Conservation (phyloP, 352 stramenopile species). For the Globisporangium parvum region DNA sequence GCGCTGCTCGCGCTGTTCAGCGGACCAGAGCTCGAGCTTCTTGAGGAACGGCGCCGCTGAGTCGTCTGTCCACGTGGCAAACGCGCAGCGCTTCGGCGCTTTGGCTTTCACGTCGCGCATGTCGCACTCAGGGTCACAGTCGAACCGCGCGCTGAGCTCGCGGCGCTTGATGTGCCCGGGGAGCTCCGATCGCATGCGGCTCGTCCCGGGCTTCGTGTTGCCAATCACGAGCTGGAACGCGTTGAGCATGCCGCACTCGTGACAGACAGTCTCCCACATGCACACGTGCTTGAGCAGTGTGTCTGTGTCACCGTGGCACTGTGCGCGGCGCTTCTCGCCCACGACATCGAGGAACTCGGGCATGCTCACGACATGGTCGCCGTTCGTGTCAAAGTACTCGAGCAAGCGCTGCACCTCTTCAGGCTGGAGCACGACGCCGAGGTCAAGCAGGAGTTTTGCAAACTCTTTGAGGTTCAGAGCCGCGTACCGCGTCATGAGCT, state of each 20-base stretch:
- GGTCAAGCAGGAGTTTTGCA: slow-evolving; percentile 37
- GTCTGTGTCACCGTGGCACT: slow-evolving; percentile 76
- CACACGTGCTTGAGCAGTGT: slow-evolving; percentile 75
- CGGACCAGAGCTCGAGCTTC: slow-evolving; percentile 71
- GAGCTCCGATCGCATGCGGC: slow-evolving; percentile 57
- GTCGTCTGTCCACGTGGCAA: slow-evolving; percentile 56
- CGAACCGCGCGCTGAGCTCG: slow-evolving; percentile 41
- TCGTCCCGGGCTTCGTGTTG: slow-evolving; percentile 27
- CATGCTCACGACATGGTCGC: slow-evolving; percentile 58
- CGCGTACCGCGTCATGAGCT: slow-evolving; percentile 55
- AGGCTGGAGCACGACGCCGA: slow-evolving; percentile 76
- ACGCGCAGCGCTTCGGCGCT: slow-evolving; percentile 50
- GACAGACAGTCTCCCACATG: slow-evolving; percentile 90
- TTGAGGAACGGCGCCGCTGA: slow-evolving; percentile 47
- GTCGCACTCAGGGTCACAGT: slow-evolving; percentile 56
- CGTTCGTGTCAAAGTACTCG: slow-evolving; percentile 84
- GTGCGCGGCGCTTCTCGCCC: slow-evolving; percentile 48
- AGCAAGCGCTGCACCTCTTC: slow-evolving; percentile 79
- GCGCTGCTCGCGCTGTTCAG: slow-evolving; percentile 60
- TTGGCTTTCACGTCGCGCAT: slow-evolving; percentile 53
- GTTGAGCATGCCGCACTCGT: slow-evolving; percentile 88
- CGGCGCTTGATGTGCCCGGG: slow-evolving; percentile 61
- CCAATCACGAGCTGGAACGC: slow-evolving; percentile 80
- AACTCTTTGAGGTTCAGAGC: slow-evolving; percentile 50
- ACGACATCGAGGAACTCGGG: slow-evolving; percentile 83